These are phyloP conservation scores for Euphorbia schlechtendalii DNA, from an alignment of 441 rosid genomes.

Conservation along the genomic window DNA sequence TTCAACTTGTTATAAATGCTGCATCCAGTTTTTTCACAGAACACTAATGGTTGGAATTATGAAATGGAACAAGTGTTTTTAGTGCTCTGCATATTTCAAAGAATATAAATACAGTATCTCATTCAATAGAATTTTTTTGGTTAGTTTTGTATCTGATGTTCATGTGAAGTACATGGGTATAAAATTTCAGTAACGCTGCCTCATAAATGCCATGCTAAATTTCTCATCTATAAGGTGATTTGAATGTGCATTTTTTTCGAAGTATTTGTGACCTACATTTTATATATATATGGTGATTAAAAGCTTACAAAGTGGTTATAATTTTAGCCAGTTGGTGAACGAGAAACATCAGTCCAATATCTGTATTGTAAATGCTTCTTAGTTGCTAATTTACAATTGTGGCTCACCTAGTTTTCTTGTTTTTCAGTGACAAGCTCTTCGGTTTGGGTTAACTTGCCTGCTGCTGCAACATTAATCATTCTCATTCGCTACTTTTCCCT, in stretches of 20 bases:
- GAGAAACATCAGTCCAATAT: background rate
- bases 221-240: background rate
- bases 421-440: slow-evolving; percentile 95
- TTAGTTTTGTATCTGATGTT: background rate
- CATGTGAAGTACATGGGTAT: background rate
- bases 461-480: slow-evolving; percentile 76
- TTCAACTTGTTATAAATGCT: background rate
- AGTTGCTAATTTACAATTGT: slow-evolving; percentile 13
- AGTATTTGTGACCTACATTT: background rate
- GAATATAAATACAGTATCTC: background rate
- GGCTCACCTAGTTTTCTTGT: slow-evolving; percentile 20
- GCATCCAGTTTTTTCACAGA: background rate
- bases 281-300: background rate
- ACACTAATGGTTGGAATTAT: background rate
- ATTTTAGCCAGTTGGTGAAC: background rate
- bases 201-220: background rate
- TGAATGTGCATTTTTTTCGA: background rate
- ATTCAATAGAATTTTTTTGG: background rate
- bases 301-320: background rate
- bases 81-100: background rate
- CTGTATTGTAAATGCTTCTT: slow-evolving; percentile 5
- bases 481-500: slow-evolving; percentile 78
- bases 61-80: background rate
- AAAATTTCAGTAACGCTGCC: background rate
- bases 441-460: slow-evolving; percentile 93